Conservation (phyloP, 2,329 filamentous ascomycete species). For the Macroventuria anomochaeta region DNA sequence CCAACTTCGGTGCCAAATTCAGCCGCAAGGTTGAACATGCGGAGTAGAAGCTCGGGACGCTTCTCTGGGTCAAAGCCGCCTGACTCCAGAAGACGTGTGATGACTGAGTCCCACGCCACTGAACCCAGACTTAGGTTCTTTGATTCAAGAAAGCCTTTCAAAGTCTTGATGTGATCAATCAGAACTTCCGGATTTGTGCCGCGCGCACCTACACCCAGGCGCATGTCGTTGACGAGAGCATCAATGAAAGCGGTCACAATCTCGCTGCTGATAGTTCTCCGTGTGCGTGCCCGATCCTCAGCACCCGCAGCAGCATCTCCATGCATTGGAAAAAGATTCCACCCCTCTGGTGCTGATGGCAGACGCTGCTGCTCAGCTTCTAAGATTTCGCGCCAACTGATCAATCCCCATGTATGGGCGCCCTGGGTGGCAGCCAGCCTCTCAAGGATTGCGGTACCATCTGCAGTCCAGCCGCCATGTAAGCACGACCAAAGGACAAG, state of each 20-base stretch:
- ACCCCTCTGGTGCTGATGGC: conserved; percentile 21
- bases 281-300: conserved; percentile 41
- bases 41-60: conserved; percentile 53
- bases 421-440: conserved; percentile 31
- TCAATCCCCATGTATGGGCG: conserved; percentile 37
- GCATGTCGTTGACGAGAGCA: conserved; percentile 56
- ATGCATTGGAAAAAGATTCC: conserved; percentile 35
- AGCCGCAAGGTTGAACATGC: conserved; percentile 50
- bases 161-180: conserved; percentile 42
- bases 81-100: conserved; percentile 60
- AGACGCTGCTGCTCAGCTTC: conserved; percentile 36
- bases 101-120: conserved; percentile 54
- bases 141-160: conserved; percentile 48
- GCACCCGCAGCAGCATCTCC: conserved; percentile 24
- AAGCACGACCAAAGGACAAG: conserved; percentile 60
- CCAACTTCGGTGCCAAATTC: conserved; percentile 51
- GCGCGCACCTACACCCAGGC: conserved; percentile 52
- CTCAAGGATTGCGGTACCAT: conserved; percentile 52
- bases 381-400: conserved; percentile 54
- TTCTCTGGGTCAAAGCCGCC: conserved; percentile 54
- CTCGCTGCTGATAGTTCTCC: conserved; percentile 63
- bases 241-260: conserved; percentile 63
- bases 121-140: conserved; percentile 50
- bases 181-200: conserved; percentile 47
- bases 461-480: conserved; percentile 55